phyloP scores from a whole-genome alignment of 257 asterid species.

The Apocynum venetum region DNA sequence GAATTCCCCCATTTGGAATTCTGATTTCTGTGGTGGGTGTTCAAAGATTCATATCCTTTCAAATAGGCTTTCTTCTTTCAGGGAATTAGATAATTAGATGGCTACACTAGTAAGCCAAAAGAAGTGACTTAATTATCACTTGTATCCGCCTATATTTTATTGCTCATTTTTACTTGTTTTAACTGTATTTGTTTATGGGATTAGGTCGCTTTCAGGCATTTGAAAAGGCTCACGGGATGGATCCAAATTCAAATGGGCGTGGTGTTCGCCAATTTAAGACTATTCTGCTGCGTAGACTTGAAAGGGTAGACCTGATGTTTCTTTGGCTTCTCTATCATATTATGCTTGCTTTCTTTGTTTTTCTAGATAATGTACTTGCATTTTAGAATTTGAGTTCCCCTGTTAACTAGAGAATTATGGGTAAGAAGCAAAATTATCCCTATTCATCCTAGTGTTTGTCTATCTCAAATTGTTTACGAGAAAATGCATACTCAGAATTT shows the following conservation, averaged over 20 bases:
- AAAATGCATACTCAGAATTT: not conserved
- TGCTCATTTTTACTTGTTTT: constrained; percentile 1
- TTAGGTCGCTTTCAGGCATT: constrained; percentile 96
- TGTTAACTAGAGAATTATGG: not conserved
- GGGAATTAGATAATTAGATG: not conserved
- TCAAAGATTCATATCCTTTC: not conserved
- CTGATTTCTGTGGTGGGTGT: not conserved
- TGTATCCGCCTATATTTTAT: not conserved
- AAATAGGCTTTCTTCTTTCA: not conserved
- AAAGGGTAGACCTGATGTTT: constrained; percentile 44
- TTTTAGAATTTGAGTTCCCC: not conserved
- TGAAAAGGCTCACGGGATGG: constrained; percentile 92
- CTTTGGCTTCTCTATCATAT: constrained; percentile 1
- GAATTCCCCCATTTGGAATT: not conserved
- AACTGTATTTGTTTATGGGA: constrained; percentile 14
- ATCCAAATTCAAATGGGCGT: constrained; percentile 76
- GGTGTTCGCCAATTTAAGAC: constrained; percentile 99
- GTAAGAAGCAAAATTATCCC: not conserved
- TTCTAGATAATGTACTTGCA: constrained; percentile 2
- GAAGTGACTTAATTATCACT: not conserved
- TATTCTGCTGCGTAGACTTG: constrained; percentile 73
- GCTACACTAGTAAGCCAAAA: not conserved
- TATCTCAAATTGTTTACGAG: not conserved
- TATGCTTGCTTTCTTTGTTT: not conserved
- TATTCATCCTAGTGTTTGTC: not conserved